Evolutionary conservation across 2,329 filamentous ascomycete genomes (phyloP).

Genomic region (Colletotrichum sp.): DNA sequence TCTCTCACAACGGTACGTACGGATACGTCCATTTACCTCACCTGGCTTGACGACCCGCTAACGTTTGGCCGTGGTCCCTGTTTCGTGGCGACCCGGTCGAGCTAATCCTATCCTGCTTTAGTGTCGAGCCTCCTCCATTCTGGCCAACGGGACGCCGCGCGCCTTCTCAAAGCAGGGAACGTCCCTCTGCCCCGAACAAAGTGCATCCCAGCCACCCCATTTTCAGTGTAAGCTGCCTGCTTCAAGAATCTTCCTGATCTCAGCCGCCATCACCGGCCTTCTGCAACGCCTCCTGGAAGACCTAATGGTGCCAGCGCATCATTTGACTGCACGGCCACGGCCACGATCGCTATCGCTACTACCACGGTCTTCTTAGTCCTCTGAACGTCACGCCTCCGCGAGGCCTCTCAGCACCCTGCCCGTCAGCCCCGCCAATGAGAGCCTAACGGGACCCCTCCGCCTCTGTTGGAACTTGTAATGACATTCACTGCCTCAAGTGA

Average conservation of each 20-base stretch:
- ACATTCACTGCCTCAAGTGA: not conserved
- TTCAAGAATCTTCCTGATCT: not conserved
- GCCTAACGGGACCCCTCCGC: not conserved
- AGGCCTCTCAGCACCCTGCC: not conserved
- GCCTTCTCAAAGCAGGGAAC: conserved; percentile 17
- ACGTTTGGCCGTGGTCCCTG: not conserved
- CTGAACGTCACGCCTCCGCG: not conserved
- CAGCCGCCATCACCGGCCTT: not conserved
- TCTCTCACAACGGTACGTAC: not conserved
- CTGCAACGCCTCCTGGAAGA: not conserved
- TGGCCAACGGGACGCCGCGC: conserved; percentile 11
- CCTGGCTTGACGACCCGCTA: not conserved
- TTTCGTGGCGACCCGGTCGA: not conserved
- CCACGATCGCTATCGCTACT: not conserved
- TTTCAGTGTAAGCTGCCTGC: conserved; percentile 12
- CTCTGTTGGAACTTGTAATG: not conserved
- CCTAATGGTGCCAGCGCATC: conserved; percentile 24
- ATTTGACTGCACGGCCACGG: not conserved
- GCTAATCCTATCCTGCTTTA: not conserved
- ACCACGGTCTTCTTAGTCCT: not conserved
- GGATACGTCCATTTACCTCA: not conserved
- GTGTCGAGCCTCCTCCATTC: not conserved
- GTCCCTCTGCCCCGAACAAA: not conserved
- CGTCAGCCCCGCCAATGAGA: not conserved
- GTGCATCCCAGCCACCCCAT: conserved; percentile 28